A percentile compares a stretch with the other conserved stretches of the same genome.
phyloP scores from a whole-genome alignment of 768 basidiomycete species.

The Trichaptum fuscoviolaceum region DNA sequence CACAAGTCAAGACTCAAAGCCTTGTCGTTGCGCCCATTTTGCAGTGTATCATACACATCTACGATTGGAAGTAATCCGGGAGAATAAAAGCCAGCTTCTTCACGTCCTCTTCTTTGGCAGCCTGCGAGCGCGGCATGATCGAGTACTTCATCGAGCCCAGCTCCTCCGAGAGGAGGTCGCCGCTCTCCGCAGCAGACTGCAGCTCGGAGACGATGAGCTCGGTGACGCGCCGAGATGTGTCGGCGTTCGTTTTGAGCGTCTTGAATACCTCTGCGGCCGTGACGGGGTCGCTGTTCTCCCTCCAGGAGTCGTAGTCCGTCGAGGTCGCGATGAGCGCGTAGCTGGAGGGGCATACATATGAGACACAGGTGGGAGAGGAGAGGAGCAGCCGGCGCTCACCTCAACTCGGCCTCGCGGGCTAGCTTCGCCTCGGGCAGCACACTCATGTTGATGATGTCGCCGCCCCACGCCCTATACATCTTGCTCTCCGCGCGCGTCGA shows the following conservation, averaged over 20 bases:
- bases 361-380: slow-evolving; percentile 1
- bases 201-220: slow-evolving; percentile 66
- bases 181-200: slow-evolving; percentile 49
- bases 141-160: slow-evolving; percentile 80
- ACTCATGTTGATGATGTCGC: slow-evolving; percentile 96
- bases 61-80: slow-evolving; percentile 59
- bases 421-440: slow-evolving; percentile 96
- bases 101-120: slow-evolving; percentile 53
- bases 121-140: slow-evolving; percentile 67
- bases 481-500: slow-evolving; percentile 94
- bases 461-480: slow-evolving; percentile 93
- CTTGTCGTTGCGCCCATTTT: too few species aligned
- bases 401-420: slow-evolving; percentile 90
- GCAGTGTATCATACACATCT: background rate
- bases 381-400: slow-evolving; percentile 38
- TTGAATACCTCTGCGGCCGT: slow-evolving; percentile 90
- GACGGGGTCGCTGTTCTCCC: slow-evolving; percentile 72
- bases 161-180: slow-evolving; percentile 59
- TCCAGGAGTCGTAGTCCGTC: slow-evolving; percentile 97
- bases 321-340: slow-evolving; percentile 88
- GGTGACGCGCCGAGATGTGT: slow-evolving; percentile 75
- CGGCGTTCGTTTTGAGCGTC: slow-evolving; percentile 81
- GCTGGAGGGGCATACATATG: slow-evolving; percentile 33
- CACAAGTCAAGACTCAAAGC: too few species aligned
- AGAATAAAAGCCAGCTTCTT: slow-evolving; percentile 71